phyloP scores from a whole-genome alignment of 306 rosid genomes.

The Vachellia collinsii region DNA sequence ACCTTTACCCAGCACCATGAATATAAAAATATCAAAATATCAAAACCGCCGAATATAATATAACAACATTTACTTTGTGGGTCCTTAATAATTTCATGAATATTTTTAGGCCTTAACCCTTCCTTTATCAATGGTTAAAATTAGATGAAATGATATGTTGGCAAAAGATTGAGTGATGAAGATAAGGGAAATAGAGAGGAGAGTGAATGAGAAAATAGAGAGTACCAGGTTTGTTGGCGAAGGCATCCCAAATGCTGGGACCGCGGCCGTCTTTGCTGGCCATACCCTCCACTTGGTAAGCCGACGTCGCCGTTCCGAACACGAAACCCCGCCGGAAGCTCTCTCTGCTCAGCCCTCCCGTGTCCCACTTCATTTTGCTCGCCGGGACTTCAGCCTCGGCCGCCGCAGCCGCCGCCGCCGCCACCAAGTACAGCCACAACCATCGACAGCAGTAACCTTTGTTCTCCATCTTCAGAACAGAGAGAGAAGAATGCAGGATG shows the following conservation, averaged over 20 bases:
- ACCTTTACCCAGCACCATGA: no score
- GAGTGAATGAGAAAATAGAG: no score
- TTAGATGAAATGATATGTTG: no score
- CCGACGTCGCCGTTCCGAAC: constrained; percentile 89
- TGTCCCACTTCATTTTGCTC: constrained; percentile 42
- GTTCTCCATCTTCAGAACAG: neutral
- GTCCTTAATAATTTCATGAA: no score
- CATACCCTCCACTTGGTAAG: constrained; percentile 94
- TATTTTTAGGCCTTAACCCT: no score
- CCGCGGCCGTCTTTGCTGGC: constrained; percentile 87
- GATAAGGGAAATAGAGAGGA: no score
- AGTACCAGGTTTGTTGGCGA: constrained; percentile 66
- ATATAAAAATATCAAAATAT: no score
- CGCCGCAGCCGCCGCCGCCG: neutral
- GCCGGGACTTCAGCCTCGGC: constrained; percentile 23
- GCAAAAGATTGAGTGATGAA: no score
- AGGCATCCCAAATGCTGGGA: constrained; percentile 94
- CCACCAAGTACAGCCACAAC: neutral
- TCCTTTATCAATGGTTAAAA: no score
- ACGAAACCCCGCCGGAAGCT: constrained; percentile 65
- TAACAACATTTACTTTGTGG: no score
- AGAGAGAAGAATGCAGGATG: no score
- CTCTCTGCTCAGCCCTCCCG: constrained; percentile 63
- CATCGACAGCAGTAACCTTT: neutral
- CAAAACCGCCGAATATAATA: no score